These are phyloP conservation scores for Sherardia arvensis DNA, from an alignment of 257 asterid genomes.

Conservation along the genomic window DNA sequence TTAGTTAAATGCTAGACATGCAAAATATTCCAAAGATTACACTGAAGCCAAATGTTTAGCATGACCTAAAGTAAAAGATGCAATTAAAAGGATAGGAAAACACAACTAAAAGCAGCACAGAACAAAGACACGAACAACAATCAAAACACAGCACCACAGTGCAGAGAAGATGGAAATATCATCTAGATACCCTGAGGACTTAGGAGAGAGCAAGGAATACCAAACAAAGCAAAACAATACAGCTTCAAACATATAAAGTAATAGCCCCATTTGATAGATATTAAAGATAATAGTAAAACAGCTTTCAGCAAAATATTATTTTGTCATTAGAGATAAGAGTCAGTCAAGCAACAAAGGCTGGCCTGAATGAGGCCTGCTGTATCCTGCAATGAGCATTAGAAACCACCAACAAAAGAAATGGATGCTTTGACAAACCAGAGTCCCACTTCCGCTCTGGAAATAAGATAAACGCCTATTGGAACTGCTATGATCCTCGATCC, in stretches of 20 bases:
- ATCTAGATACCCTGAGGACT: neutral
- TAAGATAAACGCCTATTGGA: slow-evolving; percentile 30
- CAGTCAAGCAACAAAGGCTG: neutral
- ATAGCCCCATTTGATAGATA: neutral
- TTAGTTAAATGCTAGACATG: neutral
- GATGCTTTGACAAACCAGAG: slow-evolving; percentile 27
- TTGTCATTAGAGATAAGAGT: neutral
- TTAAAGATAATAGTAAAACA: no score
- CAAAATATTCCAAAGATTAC: neutral
- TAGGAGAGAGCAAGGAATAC: neutral
- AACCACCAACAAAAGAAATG: neutral
- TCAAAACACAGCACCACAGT: neutral
- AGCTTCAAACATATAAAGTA: neutral
- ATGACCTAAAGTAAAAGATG: neutral
- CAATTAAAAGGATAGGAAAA: neutral
- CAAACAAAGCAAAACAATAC: neutral
- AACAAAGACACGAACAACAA: neutral
- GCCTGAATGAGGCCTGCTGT: neutral
- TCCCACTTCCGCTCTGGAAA: slow-evolving; percentile 31
- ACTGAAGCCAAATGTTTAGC: no score
- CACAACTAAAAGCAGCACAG: neutral
- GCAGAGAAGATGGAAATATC: neutral
- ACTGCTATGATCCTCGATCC: slow-evolving; percentile 30
- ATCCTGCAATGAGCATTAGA: neutral
- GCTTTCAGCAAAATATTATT: neutral